Evolutionary conservation across 371 early-diverging fungal genomes (phyloP).

Genomic region (Chytridium lagenaria): DNA sequence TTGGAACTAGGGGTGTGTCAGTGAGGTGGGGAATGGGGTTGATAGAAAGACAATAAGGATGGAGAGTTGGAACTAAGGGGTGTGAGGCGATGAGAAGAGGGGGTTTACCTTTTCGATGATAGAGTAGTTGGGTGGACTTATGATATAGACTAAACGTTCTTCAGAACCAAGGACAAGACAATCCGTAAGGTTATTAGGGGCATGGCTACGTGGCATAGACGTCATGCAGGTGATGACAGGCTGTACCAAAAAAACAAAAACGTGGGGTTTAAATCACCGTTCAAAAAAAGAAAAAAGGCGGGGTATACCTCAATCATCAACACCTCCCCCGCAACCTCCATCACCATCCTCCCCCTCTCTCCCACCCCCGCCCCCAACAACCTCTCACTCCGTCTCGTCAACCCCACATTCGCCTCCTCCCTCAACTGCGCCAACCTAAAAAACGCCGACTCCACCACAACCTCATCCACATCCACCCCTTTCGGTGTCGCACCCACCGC

Average conservation of each 20-base stretch:
- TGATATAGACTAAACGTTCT: conserved; percentile 23
- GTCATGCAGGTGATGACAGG: conserved; percentile 24
- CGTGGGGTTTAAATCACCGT: neutral
- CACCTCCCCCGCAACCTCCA: neutral
- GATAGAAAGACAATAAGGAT: neutral
- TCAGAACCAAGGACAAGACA: conserved; percentile 30
- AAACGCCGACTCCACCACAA: conserved; percentile 10
- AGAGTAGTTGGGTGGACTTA: conserved; percentile 32
- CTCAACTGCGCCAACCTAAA: conserved; percentile 15
- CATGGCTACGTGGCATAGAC: conserved; percentile 12
- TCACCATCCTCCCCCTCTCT: neutral
- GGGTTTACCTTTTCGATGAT: conserved; percentile 26
- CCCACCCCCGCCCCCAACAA: neutral
- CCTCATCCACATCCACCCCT: neutral
- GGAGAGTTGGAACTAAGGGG: no score
- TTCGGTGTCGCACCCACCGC: conserved; percentile 17
- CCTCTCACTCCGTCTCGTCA: conserved; percentile 10
- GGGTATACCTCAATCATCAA: conserved; percentile 12
- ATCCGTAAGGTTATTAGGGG: neutral
- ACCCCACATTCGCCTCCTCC: neutral
- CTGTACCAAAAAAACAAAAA: neutral
- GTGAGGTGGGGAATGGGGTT: neutral
- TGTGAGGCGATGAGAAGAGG: neutral
- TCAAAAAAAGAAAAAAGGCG: neutral
- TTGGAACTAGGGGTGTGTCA: conserved; percentile 7